Evolutionary conservation across 2,329 filamentous ascomycete species (phyloP), one percentile per base, ranked within the genome.

Genomic region (Ilyonectria mors-panacis): DNA sequence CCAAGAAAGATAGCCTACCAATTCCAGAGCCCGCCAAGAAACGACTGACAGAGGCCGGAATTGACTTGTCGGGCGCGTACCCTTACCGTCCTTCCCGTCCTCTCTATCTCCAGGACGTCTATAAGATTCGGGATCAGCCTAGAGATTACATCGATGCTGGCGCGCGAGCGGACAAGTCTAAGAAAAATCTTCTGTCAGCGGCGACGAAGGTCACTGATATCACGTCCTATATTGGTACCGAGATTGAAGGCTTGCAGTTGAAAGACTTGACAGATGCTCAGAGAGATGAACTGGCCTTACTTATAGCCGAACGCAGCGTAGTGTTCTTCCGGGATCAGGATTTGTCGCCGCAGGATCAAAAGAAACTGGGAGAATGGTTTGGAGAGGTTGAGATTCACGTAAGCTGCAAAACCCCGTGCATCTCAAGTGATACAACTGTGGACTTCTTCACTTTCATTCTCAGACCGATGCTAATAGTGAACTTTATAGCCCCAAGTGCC

Each of bases 341-440:
- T 39, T 67, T 92, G 13, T 84, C 84, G 8, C 90, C 90, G 0
- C 89, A 92, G 73, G 81, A 92, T 72, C 89, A 92, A 72, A 86
- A 87, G 59, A 84, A 84, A n/a, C 79, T 92, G 0, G 91, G 91
- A 0, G 86, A 91, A 68, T 85, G 87, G 77, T 92, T 84, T 67
- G 90, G 90, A 4, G 87, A 92, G 70, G 81, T 93, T 30, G 91
- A 93, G 72, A 80, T 93, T 13, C 92, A 93, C 74, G 90, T 91
- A 80, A 75, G 86, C 78, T n/a, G 15, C 39, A 7, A 6, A n/a
- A 42, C 15, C 19, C 15, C 37, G 37, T 39, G 6, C 37, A 39
- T 39, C 17, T 2, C 17, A 8, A 17, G 8, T n/a, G 6, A 42
- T n/a, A 42, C n/a, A 15, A n/a, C 17, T 6, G 39, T 8, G 39